A percentile compares a stretch with the other conserved stretches of the same genome.
These are phyloP conservation scores for Salix dunnii DNA, from an alignment of 345 rosid species.

Conservation along the genomic window DNA sequence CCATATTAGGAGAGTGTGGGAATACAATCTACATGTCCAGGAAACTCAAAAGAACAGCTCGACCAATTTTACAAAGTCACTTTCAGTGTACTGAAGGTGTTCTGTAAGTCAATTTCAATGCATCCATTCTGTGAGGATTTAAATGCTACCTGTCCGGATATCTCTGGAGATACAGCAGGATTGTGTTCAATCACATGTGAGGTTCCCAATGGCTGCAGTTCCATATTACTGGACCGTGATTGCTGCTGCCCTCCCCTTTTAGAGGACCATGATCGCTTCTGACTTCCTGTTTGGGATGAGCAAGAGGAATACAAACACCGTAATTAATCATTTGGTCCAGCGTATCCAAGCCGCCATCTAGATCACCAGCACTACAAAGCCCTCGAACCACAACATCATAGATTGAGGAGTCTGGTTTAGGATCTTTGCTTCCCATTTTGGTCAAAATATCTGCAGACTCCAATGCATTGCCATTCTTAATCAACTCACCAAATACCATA, in stretches of 20 bases:
- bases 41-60: neutral
- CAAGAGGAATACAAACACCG: slow-evolving; percentile 62
- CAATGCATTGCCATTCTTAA: slow-evolving; percentile 61
- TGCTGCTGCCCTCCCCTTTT: neutral
- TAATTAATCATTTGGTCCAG: slow-evolving; percentile 65
- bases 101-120: too few relatives aligned
- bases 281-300: neutral
- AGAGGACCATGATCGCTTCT: slow-evolving; percentile 4
- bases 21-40: neutral
- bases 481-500: slow-evolving; percentile 61
- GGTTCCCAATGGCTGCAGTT: neutral
- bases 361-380: slow-evolving; percentile 61
- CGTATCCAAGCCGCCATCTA: slow-evolving; percentile 52
- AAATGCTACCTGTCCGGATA: slow-evolving; percentile 3
- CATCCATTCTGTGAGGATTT: neutral
- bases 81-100: slow-evolving; percentile 6
- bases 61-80: neutral
- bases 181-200: neutral
- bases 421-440: slow-evolving; percentile 88
- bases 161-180: slow-evolving; percentile 1
- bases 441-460: slow-evolving; percentile 66
- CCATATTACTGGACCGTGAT: slow-evolving; percentile 4
- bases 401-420: slow-evolving; percentile 78
- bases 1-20: neutral
- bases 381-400: slow-evolving; percentile 86